Evolutionary conservation across 2,329 filamentous ascomycete species (phyloP), one percentile per base, ranked within the genome.

Genomic region (Gaeumannomyces sp.): DNA sequence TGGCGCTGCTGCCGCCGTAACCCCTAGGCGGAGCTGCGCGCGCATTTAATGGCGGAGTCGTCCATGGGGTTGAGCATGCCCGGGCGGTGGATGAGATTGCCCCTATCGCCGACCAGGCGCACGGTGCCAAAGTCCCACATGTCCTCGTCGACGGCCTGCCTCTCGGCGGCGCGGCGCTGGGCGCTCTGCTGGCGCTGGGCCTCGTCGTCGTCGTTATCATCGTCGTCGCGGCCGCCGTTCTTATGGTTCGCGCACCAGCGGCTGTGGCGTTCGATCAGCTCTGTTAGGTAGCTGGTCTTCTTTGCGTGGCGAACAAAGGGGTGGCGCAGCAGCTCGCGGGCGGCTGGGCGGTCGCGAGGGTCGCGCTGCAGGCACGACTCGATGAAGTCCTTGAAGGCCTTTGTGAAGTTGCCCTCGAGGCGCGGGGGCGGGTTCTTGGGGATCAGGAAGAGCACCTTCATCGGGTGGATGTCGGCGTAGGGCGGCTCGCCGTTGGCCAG

Each of bases 71-170:
- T 83, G 22, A 86, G 35, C 45, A 62, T 83, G 3, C 89, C 89
- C 0, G 83, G 82, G 60, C 86, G 79, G 60, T 78, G 78, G 10
- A 84, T 72, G 1, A 85, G 73, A 35, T 82, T 83, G 67, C 88
- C 87, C 33, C 86, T 83, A 64, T 89, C 86, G 38, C 84, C 85
- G n/a, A 89, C 88, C 7, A 96, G 88, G 65, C 93, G 85, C 63
- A 99, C 92, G 0, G 95, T 99, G 59, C 95, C 95, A 79, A 99
- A 99, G 76, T 99, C 95, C 95, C 95, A 99, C 73, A 98, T 86
- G 75, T 98, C 95, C 74, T 97, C 92, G 67, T 89, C 83, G 10
- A 85, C 79, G 25, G 78, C 79, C 68, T 81, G 77, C 45, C 90
- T 84, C 65, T 88, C 83, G 1, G 80, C 76, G n/a, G 78, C 75